Conservation (phyloP, 225 moss, liverwort and hornwort species). For the Antitrichia curtipendula region DNA sequence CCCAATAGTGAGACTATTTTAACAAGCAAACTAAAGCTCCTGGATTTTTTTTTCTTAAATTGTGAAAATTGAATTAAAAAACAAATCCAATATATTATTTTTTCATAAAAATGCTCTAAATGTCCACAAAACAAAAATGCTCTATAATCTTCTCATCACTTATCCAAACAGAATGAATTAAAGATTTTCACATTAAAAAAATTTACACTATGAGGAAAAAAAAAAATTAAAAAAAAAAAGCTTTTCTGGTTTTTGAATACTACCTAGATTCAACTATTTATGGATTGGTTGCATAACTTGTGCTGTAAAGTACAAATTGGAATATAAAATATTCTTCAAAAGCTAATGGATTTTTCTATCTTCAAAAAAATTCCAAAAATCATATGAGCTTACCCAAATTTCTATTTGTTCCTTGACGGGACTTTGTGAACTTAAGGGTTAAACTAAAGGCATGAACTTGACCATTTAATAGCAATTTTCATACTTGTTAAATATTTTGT, state of each 20-base stretch:
- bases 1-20: no score
- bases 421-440: background rate
- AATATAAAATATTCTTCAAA: background rate
- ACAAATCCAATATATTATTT: background rate
- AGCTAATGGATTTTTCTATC: background rate
- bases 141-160: background rate
- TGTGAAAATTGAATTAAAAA: background rate
- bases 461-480: background rate
- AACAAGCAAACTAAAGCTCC: background rate
- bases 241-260: background rate
- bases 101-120: background rate
- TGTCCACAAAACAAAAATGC: background rate
- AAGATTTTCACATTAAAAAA: no score
- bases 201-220: no score
- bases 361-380: background rate
- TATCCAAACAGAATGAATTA: background rate
- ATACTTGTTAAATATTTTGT: background rate
- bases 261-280: background rate
- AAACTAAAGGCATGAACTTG: background rate
- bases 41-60: background rate
- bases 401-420: rapidly evolving
- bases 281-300: background rate
- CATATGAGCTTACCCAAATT: background rate
- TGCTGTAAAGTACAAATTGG: rapidly evolving
- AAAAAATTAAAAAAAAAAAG: no score